Percentiles rank a stretch among this genome's conserved stretches.
Evolutionary conservation across 768 basidiomycete species (phyloP).

Genomic region (Gloeostereum incarnatum): DNA sequence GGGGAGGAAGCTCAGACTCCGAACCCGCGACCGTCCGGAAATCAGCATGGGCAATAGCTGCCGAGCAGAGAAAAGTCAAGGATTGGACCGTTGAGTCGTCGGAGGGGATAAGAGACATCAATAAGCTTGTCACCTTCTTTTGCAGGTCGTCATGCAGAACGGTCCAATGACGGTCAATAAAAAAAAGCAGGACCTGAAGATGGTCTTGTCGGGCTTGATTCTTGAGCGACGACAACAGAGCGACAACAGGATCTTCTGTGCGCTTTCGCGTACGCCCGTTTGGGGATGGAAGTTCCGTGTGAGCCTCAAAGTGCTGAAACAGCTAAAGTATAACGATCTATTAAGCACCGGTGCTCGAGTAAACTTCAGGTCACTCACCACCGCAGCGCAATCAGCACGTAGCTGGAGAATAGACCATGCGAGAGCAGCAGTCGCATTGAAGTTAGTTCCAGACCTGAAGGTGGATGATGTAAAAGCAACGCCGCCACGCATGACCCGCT

Average conservation of each 20-base stretch:
- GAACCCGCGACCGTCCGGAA: conserved; percentile 1
- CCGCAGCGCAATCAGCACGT: conserved; percentile 67
- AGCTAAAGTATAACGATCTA: conserved; percentile 30
- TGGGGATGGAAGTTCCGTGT: conserved; percentile 17
- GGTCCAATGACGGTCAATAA: conserved; percentile 73
- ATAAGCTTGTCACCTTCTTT: conserved; percentile 39
- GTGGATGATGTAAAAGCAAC: conserved; percentile 52
- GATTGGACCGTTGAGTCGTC: conserved; percentile 64
- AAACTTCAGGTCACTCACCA: conserved; percentile 31
- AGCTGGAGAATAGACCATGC: conserved; percentile 76
- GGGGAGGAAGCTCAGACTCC: too few species aligned
- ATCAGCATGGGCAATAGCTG: conserved; percentile 56
- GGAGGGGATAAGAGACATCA: conserved; percentile 52
- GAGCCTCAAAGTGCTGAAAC: conserved; percentile 52
- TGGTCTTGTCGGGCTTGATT: conserved; percentile 30
- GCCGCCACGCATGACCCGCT: conserved; percentile 11
- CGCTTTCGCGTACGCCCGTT: conserved; percentile 40
- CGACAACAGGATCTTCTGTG: conserved; percentile 49
- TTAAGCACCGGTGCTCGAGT: conserved; percentile 1
- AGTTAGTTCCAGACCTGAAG: conserved; percentile 67
- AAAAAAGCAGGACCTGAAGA: conserved; percentile 77
- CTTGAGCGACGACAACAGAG: conserved; percentile 43
- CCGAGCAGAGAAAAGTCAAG: conserved; percentile 80
- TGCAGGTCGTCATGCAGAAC: conserved; percentile 51
- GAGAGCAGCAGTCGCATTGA: conserved; percentile 59